Percentiles rank a stretch among this genome's conserved stretches.
Evolutionary conservation across 805 yeast genomes (phyloP).

Genomic region (Saturnispora halmiae): DNA sequence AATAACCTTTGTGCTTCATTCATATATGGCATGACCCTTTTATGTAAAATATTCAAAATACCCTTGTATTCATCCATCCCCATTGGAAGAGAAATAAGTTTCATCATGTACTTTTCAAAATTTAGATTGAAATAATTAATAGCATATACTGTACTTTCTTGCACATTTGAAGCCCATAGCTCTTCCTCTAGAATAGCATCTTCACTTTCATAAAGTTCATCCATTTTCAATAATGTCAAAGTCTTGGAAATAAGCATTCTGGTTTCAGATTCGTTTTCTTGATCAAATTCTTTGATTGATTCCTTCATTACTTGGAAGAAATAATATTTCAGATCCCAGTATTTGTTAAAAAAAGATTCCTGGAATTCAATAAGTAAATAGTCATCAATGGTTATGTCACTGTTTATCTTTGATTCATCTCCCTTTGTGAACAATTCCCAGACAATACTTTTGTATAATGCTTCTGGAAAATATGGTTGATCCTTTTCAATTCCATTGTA

Average conservation of each 20-base stretch:
- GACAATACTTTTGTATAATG: constrained; percentile 37
- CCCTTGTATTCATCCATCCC: constrained; percentile 52
- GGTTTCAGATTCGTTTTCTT: constrained; percentile 10
- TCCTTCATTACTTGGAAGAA: constrained; percentile 45
- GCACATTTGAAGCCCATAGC: constrained; percentile 36
- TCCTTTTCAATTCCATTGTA: constrained; percentile 40
- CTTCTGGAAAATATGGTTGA: constrained; percentile 57
- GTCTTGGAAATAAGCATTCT: constrained; percentile 32
- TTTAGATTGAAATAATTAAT: constrained; percentile 43
- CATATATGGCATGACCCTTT: constrained; percentile 73
- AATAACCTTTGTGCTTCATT: constrained; percentile 71
- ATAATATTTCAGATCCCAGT: constrained; percentile 74
- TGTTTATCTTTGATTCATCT: constrained; percentile 30
- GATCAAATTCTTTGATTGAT: constrained; percentile 15
- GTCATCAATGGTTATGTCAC: constrained; percentile 40
- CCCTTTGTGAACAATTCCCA: constrained; percentile 26
- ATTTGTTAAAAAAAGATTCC: constrained; percentile 42
- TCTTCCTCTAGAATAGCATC: constrained; percentile 21
- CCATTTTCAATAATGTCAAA: constrained; percentile 30
- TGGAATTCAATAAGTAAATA: constrained; percentile 40
- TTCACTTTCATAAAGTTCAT: constrained; percentile 24
- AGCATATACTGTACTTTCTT: constrained; percentile 29
- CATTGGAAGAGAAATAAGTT: constrained; percentile 36
- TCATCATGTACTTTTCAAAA: constrained; percentile 63
- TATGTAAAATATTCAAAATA: constrained; percentile 63